Base-by-base conservation (phyloP, 2,329 filamentous ascomycete genomes). In the Trichoderma oligosporum region DNA sequence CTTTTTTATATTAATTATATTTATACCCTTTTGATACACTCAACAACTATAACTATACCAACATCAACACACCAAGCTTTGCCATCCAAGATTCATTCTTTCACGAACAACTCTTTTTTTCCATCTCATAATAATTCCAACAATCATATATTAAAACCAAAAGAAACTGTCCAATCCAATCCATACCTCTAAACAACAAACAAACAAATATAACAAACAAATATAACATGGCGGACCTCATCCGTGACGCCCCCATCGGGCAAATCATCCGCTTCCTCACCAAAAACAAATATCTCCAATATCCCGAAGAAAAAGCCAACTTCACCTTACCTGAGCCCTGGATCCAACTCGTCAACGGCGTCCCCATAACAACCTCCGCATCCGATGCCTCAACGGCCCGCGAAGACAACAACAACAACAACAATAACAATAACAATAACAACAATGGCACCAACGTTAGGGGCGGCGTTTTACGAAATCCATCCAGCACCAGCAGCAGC, bases 221-320 rank as follows among this genome's bases (percentile, higher is more conserved):
- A n/a, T 7, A 35, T 12, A 31, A 38, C 52, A 66, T 72, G 66
- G 65, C 65, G 52, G 70, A 70, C 51, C 39, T 69, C 20, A 65
- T 85, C 57, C 73, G 82, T 66, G 83, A 85, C 57, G 76, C 82
- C 59, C 76, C 82, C 25, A 63, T 84, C 61, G 83, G 83, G 62
- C 82, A 85, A 62, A 62, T 84, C 47, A 75, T 86, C 61, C 77
- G 83, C 63, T 80, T 74, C 63, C 48, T 78, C 54, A 82, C 82
- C 2, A 68, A 70, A 29, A 83, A 82, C 65, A 75, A 70, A 39
- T 65, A 80, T 41, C 72, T 86, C 11, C 74, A 77, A 58, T 86
- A 85, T 59, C 82, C 82, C 14, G 83, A 86, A 71, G 84, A 87
- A 61, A 72, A 72, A 59, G 62, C 77, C 20, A 81, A 73, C 62